Conservation (phyloP, 495 filamentous ascomycete species). For the Aspergillus conjunctus region DNA sequence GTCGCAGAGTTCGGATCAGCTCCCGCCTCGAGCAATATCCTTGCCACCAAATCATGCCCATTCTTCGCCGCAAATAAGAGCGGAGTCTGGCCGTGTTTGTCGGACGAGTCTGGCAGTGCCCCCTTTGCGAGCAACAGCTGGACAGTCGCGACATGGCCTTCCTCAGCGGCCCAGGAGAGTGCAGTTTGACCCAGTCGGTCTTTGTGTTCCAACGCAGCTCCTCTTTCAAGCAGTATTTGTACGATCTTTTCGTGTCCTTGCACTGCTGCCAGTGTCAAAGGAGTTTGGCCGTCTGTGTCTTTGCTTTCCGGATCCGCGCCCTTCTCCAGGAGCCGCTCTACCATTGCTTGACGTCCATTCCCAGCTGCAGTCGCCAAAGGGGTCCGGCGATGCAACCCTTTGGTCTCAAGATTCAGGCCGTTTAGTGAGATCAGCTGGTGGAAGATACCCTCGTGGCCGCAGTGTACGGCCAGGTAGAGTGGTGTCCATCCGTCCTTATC, state of each 20-base stretch:
- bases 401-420: not conserved
- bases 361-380: not conserved
- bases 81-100: not conserved
- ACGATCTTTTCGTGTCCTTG: not conserved
- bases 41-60: not conserved
- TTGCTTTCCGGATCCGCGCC: not conserved
- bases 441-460: not conserved
- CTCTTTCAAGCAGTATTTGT: not conserved
- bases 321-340: not conserved
- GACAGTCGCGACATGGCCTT: not conserved
- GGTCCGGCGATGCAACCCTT: not conserved
- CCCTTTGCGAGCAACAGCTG: not conserved
- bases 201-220: not conserved
- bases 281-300: not conserved
- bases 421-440: not conserved
- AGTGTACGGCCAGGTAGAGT: not conserved
- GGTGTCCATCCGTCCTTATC: not conserved
- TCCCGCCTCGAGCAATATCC: slow-evolving; percentile 1
- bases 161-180: not conserved
- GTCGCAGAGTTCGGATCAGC: not conserved
- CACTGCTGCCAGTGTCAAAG: not conserved
- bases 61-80: not conserved
- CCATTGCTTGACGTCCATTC: not conserved
- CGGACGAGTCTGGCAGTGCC: not conserved
- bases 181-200: not conserved